Conservation (phyloP, 306 rosid species). For the Dalbergia oliveri region DNA sequence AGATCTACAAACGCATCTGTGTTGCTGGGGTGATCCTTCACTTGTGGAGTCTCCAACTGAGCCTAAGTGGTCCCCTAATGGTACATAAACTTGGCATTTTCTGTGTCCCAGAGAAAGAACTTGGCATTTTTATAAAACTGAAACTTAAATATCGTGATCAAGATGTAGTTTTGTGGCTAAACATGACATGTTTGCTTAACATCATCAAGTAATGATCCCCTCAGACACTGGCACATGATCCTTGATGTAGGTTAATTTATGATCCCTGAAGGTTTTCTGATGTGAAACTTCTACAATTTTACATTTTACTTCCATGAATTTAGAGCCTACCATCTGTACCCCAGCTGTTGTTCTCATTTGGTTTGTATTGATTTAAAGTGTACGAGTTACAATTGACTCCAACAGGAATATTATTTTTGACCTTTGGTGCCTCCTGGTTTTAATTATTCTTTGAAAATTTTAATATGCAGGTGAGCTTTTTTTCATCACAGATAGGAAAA, state of each 20-base stretch:
- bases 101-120: neutral
- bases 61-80: slow-evolving; percentile 96
- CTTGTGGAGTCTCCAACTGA: slow-evolving; percentile 88
- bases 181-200: neutral
- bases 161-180: slow-evolving; percentile 29
- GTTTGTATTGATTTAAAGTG: slow-evolving; percentile 17
- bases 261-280: slow-evolving; percentile 10
- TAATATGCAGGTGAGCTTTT: slow-evolving; percentile 84
- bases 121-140: neutral
- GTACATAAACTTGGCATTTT: slow-evolving; percentile 53
- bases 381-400: neutral
- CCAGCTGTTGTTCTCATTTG: no score
- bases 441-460: slow-evolving; percentile 25
- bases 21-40: slow-evolving; percentile 77
- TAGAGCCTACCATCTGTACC: neutral
- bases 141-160: slow-evolving; percentile 8
- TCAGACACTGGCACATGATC: neutral
- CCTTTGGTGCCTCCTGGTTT: slow-evolving; percentile 22
- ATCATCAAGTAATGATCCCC: slow-evolving; percentile 5
- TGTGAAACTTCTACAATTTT: slow-evolving; percentile 12
- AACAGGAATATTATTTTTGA: slow-evolving; percentile 29
- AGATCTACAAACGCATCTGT: slow-evolving; percentile 66
- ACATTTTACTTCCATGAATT: slow-evolving; percentile 21
- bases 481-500: slow-evolving; percentile 80
- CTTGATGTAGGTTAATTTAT: slow-evolving; percentile 19